Base-by-base conservation (phyloP, 495 filamentous ascomycete species). In the Echria macrotheca region DNA sequence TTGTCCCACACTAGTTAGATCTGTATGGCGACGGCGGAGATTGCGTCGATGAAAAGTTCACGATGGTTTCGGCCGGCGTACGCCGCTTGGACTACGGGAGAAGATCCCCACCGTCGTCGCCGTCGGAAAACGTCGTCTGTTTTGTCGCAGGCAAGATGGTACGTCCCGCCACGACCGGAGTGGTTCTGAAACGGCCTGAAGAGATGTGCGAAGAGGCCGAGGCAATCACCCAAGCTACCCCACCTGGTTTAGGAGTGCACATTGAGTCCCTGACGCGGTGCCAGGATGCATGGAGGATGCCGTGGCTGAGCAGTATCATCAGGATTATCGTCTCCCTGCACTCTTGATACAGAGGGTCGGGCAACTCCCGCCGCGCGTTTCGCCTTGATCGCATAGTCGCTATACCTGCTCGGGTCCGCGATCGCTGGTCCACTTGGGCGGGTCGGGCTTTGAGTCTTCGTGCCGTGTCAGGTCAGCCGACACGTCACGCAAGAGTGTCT, bases 401-500 rank as follows among this genome's bases (percentile, higher is more conserved):
- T n/a, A n/a, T 17, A 37, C 33, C 33, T 37, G 33, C 33, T 37
- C 33, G 17, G 33, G 33, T 14, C 33, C 33, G 14, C 33, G 33
- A 37, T 37, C 33, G 33, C 33, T 37, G 33, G 33, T 37, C 33
- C 33, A 37, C 33, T 37, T 14, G 33, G 33, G 33, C 33, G 7
- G 33, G 33, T 15, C 33, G 33, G 33, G 33, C 7, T 37, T 37
- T 37, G 38, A 41, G 38, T 23, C 38, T 41, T 41, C 19, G 14
- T 23, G 38, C 38, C 19, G 19, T 41, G 19, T 41, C 14, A 14
- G 38, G 38, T 41, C 38, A 19, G 38, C 38, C 38, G 38, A 41
- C 19, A 41, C 38, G 38, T 41, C 33, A 37, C 33, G 33, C 33
- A 37, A 37, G 33, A 37, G 33, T 37, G 33, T 37, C 33, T 37